These are phyloP conservation scores for Alternaria dauci DNA, from an alignment of 2,329 filamentous ascomycete genomes.

Conservation along the genomic window DNA sequence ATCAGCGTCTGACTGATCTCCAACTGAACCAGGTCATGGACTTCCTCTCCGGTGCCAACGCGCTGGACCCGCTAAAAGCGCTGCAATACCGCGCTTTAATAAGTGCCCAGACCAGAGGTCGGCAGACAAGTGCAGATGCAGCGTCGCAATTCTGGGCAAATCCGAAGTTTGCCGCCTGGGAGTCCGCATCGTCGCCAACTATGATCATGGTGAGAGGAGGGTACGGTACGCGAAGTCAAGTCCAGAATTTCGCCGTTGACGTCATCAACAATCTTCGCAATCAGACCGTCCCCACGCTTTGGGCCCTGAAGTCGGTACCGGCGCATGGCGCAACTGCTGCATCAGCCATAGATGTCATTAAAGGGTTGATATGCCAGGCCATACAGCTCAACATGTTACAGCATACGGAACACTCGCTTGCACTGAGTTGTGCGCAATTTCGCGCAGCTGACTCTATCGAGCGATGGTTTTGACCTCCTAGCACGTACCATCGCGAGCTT, in stretches of 20 bases:
- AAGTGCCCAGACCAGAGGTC: accelerated
- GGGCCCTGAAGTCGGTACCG: not conserved
- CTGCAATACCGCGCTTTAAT: too few relatives aligned
- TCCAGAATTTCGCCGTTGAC: not conserved
- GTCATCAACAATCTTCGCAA: not conserved
- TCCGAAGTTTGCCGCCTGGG: not conserved
- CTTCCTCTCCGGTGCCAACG: too few relatives aligned
- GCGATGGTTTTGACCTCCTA: not conserved
- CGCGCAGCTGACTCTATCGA: not conserved
- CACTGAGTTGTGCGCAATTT: not conserved
- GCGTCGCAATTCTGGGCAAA: not conserved
- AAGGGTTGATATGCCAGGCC: not conserved
- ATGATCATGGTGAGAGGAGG: not conserved
- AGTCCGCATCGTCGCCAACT: not conserved
- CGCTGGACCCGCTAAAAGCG: too few relatives aligned
- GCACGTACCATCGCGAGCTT: not conserved
- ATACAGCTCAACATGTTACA: not conserved
- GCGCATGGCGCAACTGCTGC: not conserved
- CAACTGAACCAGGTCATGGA: too few relatives aligned
- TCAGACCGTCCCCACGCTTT: not conserved
- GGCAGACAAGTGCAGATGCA: not conserved
- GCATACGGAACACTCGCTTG: not conserved
- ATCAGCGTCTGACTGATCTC: too few relatives aligned
- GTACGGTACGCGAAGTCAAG: not conserved
- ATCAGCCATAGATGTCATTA: not conserved